Conservation (phyloP, 75 land plant genomes). For the Larix kaempferi region DNA sequence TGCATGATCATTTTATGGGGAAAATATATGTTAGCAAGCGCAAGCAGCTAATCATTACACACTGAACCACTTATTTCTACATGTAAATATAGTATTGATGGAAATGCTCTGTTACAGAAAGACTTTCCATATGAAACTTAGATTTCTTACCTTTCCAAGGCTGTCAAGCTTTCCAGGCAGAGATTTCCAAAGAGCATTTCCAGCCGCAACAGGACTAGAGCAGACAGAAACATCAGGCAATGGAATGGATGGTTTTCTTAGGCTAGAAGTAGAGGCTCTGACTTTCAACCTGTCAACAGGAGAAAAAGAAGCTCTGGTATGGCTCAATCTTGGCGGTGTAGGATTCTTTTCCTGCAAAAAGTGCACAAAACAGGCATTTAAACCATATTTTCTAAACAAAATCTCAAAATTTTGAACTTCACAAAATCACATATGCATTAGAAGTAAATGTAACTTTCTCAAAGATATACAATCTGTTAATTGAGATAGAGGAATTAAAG, state of each 20-base stretch:
- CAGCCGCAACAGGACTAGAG: not conserved
- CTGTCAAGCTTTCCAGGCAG: not conserved
- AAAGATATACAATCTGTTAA: no score
- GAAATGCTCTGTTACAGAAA: not conserved
- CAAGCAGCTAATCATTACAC: not conserved
- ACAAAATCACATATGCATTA: not conserved
- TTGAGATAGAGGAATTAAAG: no score
- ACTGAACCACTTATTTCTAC: not conserved
- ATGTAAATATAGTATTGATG: not conserved
- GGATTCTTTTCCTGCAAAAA: slow-evolving; percentile 11
- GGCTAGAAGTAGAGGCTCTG: not conserved
- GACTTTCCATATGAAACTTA: not conserved
- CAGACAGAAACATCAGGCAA: not conserved
- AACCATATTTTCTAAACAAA: not conserved
- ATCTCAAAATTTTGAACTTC: not conserved
- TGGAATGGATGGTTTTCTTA: slow-evolving; percentile 3
- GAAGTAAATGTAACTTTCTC: no score
- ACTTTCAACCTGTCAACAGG: not conserved
- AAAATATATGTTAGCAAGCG: not conserved
- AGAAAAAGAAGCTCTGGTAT: not conserved
- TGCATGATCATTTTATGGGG: not conserved
- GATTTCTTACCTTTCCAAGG: slow-evolving; percentile 3
- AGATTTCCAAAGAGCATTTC: slow-evolving; percentile 2
- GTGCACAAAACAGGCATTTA: not conserved
- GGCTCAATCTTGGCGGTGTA: slow-evolving; percentile 1